Base-by-base conservation (phyloP, 1,139 yeast genomes). In the Kluyveromyces sp. region DNA sequence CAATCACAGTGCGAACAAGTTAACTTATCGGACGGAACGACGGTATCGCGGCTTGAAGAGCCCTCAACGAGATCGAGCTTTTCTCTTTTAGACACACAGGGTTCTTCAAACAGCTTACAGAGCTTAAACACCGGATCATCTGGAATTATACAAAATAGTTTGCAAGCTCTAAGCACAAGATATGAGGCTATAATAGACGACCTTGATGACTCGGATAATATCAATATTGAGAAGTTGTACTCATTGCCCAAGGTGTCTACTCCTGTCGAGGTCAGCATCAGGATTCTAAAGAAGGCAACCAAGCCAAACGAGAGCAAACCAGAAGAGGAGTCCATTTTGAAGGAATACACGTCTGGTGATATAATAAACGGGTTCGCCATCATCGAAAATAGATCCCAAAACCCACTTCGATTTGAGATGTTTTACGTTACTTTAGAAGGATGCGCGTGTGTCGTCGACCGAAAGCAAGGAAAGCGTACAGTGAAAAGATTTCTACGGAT, bases 401-500 rank as follows among this genome's bases (percentile, higher is more conserved):
- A 62, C 12, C 65, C 68, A 0, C 57, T 78, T 2, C 71, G 71
- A 8, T 79, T 77, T 52, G 79, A 77, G 50, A 75, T 75, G 75
- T 70, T 78, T 52, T 68, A 74, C 40, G 80, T 78, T 11, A 73
- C 80, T 1, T 60, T 79, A 30, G 83, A 79, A 56, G 84, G 83
- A 0, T 58, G 54, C 3, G 54, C 58, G 3, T 57, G 68, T 0
- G 53, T 68, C 2, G 55, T 63, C 8, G 66, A 66, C 40, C 42
- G 47, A 18, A 43, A 49, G n/a, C 46, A 49, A 22, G 61, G 54
- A 46, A 52, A 61, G 48, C 46, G 63, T 47, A 57, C 63, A 3
- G 54, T 56, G n/a, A 66, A 67, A 43, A 58, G 67, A 22, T 67
- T 70, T 47, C 48, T 71, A 29, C 60, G 67, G 38, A 69, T 68